Conservation (phyloP, 208 protist genomes). For the Leishmania tarentolae region DNA sequence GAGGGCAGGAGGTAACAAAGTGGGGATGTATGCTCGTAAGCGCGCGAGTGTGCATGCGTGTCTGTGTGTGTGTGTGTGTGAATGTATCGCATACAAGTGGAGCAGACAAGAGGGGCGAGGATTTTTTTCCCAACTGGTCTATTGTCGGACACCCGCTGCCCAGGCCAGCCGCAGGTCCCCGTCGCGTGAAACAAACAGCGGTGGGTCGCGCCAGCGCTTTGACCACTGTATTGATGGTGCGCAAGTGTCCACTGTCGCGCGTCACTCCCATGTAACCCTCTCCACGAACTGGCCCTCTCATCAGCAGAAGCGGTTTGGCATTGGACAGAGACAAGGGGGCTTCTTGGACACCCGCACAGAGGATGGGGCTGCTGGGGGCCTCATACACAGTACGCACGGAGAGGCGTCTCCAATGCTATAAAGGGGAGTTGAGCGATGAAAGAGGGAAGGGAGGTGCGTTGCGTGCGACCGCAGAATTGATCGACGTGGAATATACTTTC, state of each 20-base stretch:
- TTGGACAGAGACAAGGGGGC: not conserved
- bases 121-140: not conserved
- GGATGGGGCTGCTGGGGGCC: not conserved
- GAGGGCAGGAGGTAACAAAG: not conserved
- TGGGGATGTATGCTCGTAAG: not conserved
- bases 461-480: not conserved
- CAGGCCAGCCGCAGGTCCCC: too few species aligned
- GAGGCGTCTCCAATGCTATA: not conserved
- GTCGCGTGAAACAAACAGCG: too few species aligned
- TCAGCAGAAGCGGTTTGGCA: not conserved
- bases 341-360: not conserved
- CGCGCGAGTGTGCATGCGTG: not conserved
- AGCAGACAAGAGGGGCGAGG: not conserved
- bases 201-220: not conserved
- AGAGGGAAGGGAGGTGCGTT: not conserved
- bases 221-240: not conserved
- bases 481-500: not conserved
- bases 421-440: not conserved
- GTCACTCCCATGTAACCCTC: not conserved
- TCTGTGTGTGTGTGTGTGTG: not conserved
- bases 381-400: not conserved
- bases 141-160: too few species aligned
- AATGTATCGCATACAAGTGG: not conserved
- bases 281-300: not conserved
- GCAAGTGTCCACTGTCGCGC: not conserved